phyloP scores from a whole-genome alignment of 1,139 yeast species.

The Pichia terricola region DNA sequence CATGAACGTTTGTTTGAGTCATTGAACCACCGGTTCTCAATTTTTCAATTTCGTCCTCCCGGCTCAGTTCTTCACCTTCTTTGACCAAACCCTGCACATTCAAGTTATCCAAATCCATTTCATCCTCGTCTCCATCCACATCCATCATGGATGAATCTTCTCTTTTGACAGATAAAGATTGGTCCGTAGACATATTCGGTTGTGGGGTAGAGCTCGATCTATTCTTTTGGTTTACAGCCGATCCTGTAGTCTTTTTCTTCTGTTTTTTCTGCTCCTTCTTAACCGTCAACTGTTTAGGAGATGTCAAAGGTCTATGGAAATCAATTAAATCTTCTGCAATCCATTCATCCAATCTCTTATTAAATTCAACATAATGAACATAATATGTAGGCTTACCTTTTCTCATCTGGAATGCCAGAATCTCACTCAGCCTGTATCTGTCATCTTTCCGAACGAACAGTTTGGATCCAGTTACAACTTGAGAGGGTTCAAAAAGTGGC shows the following conservation, averaged over 20 bases:
- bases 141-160: constrained; percentile 6
- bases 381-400: constrained; percentile 76
- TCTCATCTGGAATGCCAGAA: constrained; percentile 65
- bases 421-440: constrained; percentile 73
- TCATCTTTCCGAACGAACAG: constrained; percentile 76
- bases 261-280: constrained; percentile 39
- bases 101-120: constrained; percentile 78
- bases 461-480: constrained; percentile 64
- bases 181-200: constrained; percentile 2
- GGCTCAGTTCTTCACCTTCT: constrained; percentile 60
- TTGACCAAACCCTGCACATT: constrained; percentile 71
- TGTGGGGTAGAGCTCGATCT: constrained; percentile 2
- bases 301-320: constrained; percentile 52
- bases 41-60: constrained; percentile 90
- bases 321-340: constrained; percentile 64
- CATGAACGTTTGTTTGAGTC: constrained; percentile 72
- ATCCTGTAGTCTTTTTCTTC: constrained; percentile 28
- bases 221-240: constrained; percentile 2
- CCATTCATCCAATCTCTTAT: constrained; percentile 95
- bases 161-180: constrained; percentile 4
- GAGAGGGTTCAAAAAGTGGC: constrained; percentile 30
- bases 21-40: constrained; percentile 90
- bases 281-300: constrained; percentile 47
- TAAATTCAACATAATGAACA: constrained; percentile 90
- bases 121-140: constrained; percentile 36